phyloP scores from a whole-genome alignment of 371 early-diverging fungal species.

The Phascolomyces articulosus region DNA sequence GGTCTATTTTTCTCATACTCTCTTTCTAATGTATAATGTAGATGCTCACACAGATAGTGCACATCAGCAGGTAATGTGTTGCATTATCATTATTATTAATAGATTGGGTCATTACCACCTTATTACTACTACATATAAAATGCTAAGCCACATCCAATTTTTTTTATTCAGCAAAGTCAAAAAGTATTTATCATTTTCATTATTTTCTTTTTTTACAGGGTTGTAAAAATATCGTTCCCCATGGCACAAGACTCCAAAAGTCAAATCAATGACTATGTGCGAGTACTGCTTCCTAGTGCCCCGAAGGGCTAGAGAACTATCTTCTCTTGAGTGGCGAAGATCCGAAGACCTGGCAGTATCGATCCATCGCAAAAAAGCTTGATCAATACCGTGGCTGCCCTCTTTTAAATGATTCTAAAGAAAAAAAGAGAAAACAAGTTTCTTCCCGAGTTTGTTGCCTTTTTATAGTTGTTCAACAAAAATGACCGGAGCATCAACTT shows the following conservation, averaged over 20 bases:
- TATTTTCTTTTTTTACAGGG: neutral
- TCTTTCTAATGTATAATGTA: too few relatives aligned
- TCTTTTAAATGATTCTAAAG: constrained; percentile 13
- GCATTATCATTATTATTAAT: too few relatives aligned
- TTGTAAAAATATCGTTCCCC: constrained; percentile 13
- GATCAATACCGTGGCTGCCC: constrained; percentile 16
- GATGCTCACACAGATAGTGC: too few relatives aligned
- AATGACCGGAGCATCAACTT: too few relatives aligned
- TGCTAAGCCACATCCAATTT: too few relatives aligned
- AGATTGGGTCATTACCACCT: too few relatives aligned
- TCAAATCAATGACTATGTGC: constrained; percentile 16
- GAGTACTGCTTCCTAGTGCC: constrained; percentile 3
- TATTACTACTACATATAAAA: too few relatives aligned
- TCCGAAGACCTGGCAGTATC: constrained; percentile 13
- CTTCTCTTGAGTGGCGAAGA: constrained; percentile 8
- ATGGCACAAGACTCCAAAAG: constrained; percentile 15
- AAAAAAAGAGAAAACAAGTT: neutral
- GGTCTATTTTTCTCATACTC: too few relatives aligned
- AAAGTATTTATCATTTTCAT: constrained; percentile 2
- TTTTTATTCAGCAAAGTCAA: too few relatives aligned
- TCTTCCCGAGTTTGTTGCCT: neutral
- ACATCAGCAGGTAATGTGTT: too few relatives aligned
- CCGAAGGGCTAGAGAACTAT: constrained; percentile 9
- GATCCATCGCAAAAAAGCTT: constrained; percentile 9
- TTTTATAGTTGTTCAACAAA: constrained; percentile 10